Conservation (phyloP, 2,329 filamentous ascomycete genomes). For the Lachnellula willkommii region DNA sequence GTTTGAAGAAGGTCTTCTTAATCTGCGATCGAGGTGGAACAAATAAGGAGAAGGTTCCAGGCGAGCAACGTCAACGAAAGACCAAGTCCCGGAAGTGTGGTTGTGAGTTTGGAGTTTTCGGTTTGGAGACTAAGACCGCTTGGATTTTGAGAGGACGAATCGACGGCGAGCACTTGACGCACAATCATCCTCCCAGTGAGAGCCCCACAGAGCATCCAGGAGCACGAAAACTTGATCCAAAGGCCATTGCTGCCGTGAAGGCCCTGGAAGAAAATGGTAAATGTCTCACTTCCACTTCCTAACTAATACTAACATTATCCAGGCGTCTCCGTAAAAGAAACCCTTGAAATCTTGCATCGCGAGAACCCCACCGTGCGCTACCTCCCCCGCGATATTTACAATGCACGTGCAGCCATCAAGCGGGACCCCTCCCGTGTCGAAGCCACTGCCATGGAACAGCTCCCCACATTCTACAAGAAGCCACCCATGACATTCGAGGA, state of each 20-base stretch:
- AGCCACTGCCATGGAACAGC: conserved; percentile 51
- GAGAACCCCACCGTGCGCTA: conserved; percentile 60
- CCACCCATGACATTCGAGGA: conserved; percentile 59
- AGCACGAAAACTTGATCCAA: conserved; percentile 60
- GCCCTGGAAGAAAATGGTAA: conserved; percentile 60
- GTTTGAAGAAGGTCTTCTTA: conserved; percentile 62
- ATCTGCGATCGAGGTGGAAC: conserved; percentile 62
- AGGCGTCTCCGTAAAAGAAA: conserved; percentile 62
- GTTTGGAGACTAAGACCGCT: conserved; percentile 61
- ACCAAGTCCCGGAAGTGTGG: conserved; percentile 65
- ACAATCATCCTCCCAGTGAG: conserved; percentile 63
- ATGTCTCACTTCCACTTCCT: conserved; percentile 25
- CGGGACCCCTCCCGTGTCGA: conserved; percentile 59
- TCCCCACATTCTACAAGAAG: conserved; percentile 62
- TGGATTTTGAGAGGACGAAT: conserved; percentile 63
- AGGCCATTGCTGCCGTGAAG: conserved; percentile 63
- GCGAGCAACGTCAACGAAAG: conserved; percentile 46
- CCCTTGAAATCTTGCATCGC: conserved; percentile 59
- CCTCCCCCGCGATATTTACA: conserved; percentile 61
- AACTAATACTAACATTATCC: conserved; percentile 32
- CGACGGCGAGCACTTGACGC: conserved; percentile 50
- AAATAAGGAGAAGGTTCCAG: conserved; percentile 44
- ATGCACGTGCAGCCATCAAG: conserved; percentile 61
- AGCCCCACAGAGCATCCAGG: conserved; percentile 62
- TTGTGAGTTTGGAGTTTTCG: conserved; percentile 65